Base-by-base conservation (phyloP, 2,329 filamentous ascomycete genomes). In the Pseudogymnoascus sp. region DNA sequence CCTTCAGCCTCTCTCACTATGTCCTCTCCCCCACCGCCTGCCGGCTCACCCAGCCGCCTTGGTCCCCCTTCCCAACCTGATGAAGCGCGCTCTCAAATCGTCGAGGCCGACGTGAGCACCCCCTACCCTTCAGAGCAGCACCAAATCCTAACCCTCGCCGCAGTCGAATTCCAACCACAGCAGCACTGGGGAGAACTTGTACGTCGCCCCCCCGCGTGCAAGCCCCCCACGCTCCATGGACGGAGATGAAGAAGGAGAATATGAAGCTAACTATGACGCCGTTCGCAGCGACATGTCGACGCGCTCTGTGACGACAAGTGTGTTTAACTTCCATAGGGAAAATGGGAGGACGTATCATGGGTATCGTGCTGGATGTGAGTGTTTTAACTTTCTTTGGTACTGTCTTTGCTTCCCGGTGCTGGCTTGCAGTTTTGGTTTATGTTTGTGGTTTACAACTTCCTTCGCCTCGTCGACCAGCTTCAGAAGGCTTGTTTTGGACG, bases 261-360 rank as follows among this genome's bases (percentile, higher is more conserved):
- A 6, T 54, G 11, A 28, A 54, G 25, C 48, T 54, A 54, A 54
- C n/a, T 25, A 54, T 31, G n/a, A 54, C 14, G 3, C 25, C 2
- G 23, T 16, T 16, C 19, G 41, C 41, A 54, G 48, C 48, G 48
- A 54, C 14, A 10, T 54, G 25, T 69, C 67, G 39, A 65, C 65
- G 4, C 45, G 63, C 6, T 69, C 67, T 7, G 41, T 69, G 37
- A 65, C 63, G 13, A 51, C 61, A 21, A 65, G 62, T 43, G 65
- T 69, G 5, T 71, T 65, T 36, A 63, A 64, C 21, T 72, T 67
- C 57, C 64, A 68, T 19, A 67, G 67, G 61, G 70, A 72, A 39
- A 71, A 72, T 62, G 70, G 70, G 16, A 64, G 70, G 36, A 72
- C 69, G 37, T 72, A 72, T 65, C 69, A 72, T 66, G 67, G 68